Evolutionary conservation across 2,329 filamentous ascomycete genomes (phyloP), one percentile per base, ranked within the genome.

Genomic region (Pseudophaeomoniella oleicola): DNA sequence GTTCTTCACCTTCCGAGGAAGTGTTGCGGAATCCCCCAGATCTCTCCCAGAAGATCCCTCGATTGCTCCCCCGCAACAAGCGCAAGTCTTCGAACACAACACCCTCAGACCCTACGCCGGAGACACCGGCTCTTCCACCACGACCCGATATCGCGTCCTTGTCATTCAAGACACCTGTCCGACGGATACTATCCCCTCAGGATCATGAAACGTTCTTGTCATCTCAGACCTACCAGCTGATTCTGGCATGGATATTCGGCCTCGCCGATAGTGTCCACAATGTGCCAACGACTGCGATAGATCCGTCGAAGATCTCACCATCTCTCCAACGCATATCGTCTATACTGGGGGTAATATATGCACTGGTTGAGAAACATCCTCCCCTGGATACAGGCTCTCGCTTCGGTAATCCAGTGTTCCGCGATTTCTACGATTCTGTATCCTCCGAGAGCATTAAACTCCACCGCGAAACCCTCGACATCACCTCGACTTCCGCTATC

Each of bases 341-440:
- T 12, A 74, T 94, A 14, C 67, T 98, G 9, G 69, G 79, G 19
- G 69, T 78, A 37, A 73, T 81, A 5, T 76, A 84, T 37, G 57
- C 63, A 4, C 65, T 88, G 1, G 68, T 93, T 4, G 61, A 67
- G 11, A 62, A 69, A 36, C 78, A 80, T 36, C 90, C 90, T 1
- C 79, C 90, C 1, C 71, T 88, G 46, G 86, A 96, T 44, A 82
- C 87, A 33, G 86, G 86, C 32, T 94, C 86, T 5, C 73, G 90
- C 16, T 98, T 98, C 56, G 92, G 90, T 33, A 98, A 98, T 60
- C 87, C 86, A 46, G 75, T 81, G 2, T 98, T 98, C 60, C 75
- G 85, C 35, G 69, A 72, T 39, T 87, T 92, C 50, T 70, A 94
- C 38, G 81, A 64, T 42, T 56, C 61, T 39, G 52, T 65, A 11